Conservation (phyloP, 441 rosid genomes). For the Rhodomyrtus psidioides region DNA sequence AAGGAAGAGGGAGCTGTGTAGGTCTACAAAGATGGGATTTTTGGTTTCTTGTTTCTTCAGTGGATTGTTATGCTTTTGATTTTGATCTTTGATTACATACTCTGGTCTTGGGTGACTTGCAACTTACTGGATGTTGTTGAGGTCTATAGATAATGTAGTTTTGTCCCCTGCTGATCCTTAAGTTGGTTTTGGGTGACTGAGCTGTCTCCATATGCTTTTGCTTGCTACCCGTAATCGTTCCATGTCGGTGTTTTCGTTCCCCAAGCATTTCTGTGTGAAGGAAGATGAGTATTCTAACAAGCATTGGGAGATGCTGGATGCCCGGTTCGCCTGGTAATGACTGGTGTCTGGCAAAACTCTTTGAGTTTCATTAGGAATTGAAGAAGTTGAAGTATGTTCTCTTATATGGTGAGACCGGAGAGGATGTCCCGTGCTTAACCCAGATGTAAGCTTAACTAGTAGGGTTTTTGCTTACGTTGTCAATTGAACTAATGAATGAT, state of each 20-base stretch:
- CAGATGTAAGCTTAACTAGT: background rate
- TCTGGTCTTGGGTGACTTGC: background rate
- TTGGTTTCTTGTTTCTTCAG: background rate
- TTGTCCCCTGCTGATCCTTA: background rate
- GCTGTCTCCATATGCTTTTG: background rate
- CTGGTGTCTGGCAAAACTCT: background rate
- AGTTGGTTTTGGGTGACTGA: background rate
- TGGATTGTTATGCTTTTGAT: background rate
- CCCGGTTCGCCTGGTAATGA: background rate
- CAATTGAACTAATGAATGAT: background rate
- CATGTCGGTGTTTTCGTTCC: background rate
- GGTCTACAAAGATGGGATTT: background rate
- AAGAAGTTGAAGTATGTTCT: background rate
- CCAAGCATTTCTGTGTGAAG: background rate
- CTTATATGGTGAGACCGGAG: background rate
- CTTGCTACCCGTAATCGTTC: background rate
- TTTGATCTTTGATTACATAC: background rate
- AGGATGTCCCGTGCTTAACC: background rate
- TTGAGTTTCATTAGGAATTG: background rate
- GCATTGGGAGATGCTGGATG: background rate
- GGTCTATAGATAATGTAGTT: background rate
- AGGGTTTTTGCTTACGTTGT: background rate
- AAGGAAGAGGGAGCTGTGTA: background rate
- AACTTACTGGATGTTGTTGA: background rate
- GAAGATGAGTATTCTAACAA: background rate